Percentiles rank a stretch among this genome's conserved stretches.
Evolutionary conservation across 352 stramenopile species (phyloP).

Genomic region (Phytopythium oedochilum): DNA sequence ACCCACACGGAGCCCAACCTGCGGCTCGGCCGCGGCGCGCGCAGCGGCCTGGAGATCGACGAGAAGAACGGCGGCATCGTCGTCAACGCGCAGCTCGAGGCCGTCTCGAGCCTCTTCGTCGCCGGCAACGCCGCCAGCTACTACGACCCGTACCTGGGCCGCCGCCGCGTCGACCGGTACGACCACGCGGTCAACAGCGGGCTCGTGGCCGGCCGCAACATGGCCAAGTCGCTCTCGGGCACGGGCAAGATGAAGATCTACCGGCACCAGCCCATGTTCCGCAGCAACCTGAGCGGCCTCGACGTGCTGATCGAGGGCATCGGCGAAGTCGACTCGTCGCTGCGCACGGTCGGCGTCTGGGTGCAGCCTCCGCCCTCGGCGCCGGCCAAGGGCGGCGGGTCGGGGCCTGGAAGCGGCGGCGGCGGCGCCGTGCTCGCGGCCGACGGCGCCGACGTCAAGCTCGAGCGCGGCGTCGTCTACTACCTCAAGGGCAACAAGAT

Average conservation of each 20-base stretch:
- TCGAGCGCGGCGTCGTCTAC: slow-evolving; percentile 87
- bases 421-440: not conserved
- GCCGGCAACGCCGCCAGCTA: slow-evolving; percentile 89
- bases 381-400: slow-evolving; percentile 1
- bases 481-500: slow-evolving; percentile 89
- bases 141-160: slow-evolving; percentile 83
- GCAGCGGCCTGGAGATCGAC: slow-evolving; percentile 81
- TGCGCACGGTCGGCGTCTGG: slow-evolving; percentile 81
- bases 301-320: slow-evolving; percentile 82
- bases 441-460: slow-evolving; percentile 22
- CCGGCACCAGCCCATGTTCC: slow-evolving; percentile 87
- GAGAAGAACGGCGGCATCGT: slow-evolving; percentile 85
- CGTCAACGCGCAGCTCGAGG: slow-evolving; percentile 89
- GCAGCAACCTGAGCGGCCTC: slow-evolving; percentile 66
- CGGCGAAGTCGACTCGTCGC: slow-evolving; percentile 76
- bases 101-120: slow-evolving; percentile 86
- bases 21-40: slow-evolving; percentile 43
- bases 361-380: slow-evolving; percentile 45
- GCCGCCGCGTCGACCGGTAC: slow-evolving; percentile 87
- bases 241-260: slow-evolving; percentile 77
- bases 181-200: slow-evolving; percentile 92
- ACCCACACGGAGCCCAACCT: slow-evolving; percentile 88
- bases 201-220: slow-evolving; percentile 84
- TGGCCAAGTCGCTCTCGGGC: slow-evolving; percentile 51
- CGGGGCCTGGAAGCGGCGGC: too few species aligned